Evolutionary conservation across 2,329 filamentous ascomycete species (phyloP).

Genomic region (Colletotrichum ledebouriae): DNA sequence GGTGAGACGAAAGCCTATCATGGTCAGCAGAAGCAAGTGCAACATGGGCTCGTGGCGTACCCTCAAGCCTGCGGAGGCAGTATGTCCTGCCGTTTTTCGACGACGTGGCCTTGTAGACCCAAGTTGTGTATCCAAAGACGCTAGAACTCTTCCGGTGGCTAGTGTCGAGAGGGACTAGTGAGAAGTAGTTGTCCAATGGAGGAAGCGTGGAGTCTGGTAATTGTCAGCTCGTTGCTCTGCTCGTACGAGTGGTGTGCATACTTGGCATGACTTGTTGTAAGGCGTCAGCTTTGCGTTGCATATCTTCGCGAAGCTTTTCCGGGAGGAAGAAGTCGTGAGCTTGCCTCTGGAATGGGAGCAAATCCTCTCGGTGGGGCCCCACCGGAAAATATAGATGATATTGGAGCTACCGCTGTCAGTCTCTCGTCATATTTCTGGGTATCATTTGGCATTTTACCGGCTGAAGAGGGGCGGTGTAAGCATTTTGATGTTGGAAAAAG

Average conservation of each 20-base stretch:
- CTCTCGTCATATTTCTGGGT: background rate
- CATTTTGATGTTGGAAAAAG: slow-evolving; percentile 74
- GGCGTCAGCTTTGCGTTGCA: slow-evolving; percentile 90
- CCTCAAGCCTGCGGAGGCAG: slow-evolving; percentile 87
- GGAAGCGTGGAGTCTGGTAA: slow-evolving; percentile 73
- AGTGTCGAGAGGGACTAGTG: slow-evolving; percentile 89
- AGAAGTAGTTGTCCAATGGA: slow-evolving; percentile 89
- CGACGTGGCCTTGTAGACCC: slow-evolving; percentile 95
- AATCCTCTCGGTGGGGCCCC: slow-evolving; percentile 83
- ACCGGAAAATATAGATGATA: slow-evolving; percentile 95
- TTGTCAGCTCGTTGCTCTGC: slow-evolving; percentile 10
- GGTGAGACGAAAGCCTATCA: slow-evolving; percentile 81
- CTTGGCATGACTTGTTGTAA: slow-evolving; percentile 87
- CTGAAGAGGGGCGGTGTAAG: slow-evolving; percentile 67
- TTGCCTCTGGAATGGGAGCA: slow-evolving; percentile 86
- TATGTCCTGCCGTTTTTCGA: slow-evolving; percentile 92
- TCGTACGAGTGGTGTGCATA: slow-evolving; percentile 51
- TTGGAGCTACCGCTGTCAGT: slow-evolving; percentile 70
- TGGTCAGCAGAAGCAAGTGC: slow-evolving; percentile 41
- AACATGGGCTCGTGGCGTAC: slow-evolving; percentile 52
- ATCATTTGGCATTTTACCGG: slow-evolving; percentile 62
- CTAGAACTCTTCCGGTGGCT: slow-evolving; percentile 82
- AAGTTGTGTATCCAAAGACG: slow-evolving; percentile 89
- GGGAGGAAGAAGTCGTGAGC: slow-evolving; percentile 94
- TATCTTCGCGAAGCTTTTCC: slow-evolving; percentile 86